phyloP scores from a whole-genome alignment of 305 asterid genomes.

The Fraxinus sp. region DNA sequence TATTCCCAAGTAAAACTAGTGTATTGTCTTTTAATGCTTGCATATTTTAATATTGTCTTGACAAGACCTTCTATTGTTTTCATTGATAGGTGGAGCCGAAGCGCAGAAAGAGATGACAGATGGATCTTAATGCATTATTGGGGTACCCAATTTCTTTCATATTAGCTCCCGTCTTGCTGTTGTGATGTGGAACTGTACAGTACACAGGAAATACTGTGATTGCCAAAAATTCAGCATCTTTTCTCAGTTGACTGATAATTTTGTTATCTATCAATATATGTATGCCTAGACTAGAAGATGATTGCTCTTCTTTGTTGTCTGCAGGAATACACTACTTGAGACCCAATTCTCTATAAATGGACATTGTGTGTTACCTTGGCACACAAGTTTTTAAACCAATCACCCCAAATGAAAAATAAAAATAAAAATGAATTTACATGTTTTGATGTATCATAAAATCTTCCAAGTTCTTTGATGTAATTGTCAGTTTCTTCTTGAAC shows the following conservation, averaged over 20 bases:
- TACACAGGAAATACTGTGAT: constrained; percentile 45
- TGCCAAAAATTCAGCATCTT: constrained; percentile 23
- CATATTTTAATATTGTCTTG: background rate
- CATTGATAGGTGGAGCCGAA: constrained; percentile 63
- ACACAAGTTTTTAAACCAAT: background rate
- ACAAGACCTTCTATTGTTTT: constrained; percentile 11
- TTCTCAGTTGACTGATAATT: constrained; percentile 20
- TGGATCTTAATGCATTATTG: constrained; percentile 28
- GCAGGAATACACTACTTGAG: background rate
- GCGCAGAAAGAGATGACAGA: constrained; percentile 72
- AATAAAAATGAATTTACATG: background rate
- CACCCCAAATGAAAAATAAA: background rate
- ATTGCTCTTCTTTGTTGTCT: constrained; percentile 14
- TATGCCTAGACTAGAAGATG: constrained; percentile 23
- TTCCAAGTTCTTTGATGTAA: background rate
- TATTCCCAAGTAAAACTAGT: background rate
- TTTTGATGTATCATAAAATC: background rate
- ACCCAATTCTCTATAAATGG: background rate
- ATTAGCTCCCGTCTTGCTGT: constrained; percentile 36
- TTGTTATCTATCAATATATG: constrained; percentile 27
- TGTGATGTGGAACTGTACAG: constrained; percentile 58
- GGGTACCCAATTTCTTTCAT: constrained; percentile 38
- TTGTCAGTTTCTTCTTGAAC: background rate
- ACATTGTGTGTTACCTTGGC: background rate
- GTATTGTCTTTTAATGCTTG: background rate